A percentile compares a stretch with the other conserved stretches of the same genome.
These are phyloP conservation scores for Adansonia grandidieri DNA, from an alignment of 441 rosid species.

Conservation along the genomic window DNA sequence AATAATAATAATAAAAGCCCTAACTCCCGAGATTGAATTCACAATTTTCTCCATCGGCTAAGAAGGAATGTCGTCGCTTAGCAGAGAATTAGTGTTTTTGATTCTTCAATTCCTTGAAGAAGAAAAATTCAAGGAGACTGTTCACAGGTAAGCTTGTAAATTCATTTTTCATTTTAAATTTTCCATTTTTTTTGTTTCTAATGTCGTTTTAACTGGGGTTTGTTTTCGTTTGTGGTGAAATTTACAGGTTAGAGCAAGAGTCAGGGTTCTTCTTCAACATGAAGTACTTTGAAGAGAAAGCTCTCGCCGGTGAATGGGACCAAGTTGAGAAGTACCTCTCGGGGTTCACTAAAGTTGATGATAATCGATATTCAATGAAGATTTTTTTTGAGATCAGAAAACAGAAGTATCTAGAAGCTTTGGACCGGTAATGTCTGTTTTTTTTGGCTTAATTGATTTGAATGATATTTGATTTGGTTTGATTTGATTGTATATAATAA, in stretches of 20 bases:
- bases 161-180: neutral
- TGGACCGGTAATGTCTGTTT: constrained; percentile 32
- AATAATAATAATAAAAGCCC: constrained; percentile 15
- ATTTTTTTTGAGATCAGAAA: constrained; percentile 41
- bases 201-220: constrained; percentile 27
- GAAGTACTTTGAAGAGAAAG: constrained; percentile 33
- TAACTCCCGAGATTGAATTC: constrained; percentile 22
- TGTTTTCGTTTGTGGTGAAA: constrained; percentile 9
- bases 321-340: constrained; percentile 36
- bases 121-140: constrained; percentile 51
- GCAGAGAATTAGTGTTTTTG: constrained; percentile 50
- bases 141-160: constrained; percentile 41
- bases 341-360: constrained; percentile 41
- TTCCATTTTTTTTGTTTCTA: neutral
- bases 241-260: constrained; percentile 29
- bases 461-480: neutral
- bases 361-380: constrained; percentile 38
- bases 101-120: constrained; percentile 54
- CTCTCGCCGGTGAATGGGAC: constrained; percentile 37
- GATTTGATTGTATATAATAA: neutral
- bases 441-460: neutral
- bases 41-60: neutral
- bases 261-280: constrained; percentile 34
- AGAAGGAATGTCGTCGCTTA: constrained; percentile 45
- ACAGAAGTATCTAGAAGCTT: constrained; percentile 43